Percentiles rank a stretch among this genome's conserved stretches.
phyloP scores from a whole-genome alignment of 345 rosid species.

The Murraya paniculata region DNA sequence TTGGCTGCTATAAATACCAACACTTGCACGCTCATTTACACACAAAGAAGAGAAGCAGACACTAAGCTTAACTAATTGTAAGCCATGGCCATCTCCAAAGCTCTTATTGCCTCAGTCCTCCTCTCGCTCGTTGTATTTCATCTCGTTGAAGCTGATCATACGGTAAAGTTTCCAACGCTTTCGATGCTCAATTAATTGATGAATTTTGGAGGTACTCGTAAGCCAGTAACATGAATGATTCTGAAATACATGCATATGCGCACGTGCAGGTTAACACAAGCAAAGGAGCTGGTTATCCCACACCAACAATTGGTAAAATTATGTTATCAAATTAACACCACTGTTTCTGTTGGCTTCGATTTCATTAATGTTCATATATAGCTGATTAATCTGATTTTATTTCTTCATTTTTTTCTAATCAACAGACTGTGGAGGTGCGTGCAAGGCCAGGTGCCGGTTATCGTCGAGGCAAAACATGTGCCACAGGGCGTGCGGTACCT shows the following conservation, averaged over 20 bases:
- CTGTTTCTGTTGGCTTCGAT: not conserved
- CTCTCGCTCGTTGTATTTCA: constrained; percentile 49
- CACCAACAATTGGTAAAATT: constrained; percentile 12
- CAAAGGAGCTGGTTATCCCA: not conserved
- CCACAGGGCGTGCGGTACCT: constrained; percentile 73
- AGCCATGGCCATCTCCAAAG: constrained; percentile 44
- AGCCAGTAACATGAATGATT: not conserved
- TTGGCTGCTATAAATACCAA: constrained; percentile 8
- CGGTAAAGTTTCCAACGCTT: constrained; percentile 11
- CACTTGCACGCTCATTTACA: not conserved
- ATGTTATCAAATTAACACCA: not conserved
- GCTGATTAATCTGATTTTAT: not conserved
- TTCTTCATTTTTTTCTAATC: too few relatives aligned
- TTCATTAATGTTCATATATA: not conserved
- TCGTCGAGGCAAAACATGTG: constrained; percentile 60
- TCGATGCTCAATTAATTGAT: not conserved
- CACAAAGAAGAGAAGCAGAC: not conserved
- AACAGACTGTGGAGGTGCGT: constrained; percentile 60
- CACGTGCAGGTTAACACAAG: constrained; percentile 6
- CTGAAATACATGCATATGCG: not conserved
- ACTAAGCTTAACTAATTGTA: too few relatives aligned
- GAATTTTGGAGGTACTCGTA: not conserved
- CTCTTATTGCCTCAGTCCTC: constrained; percentile 45
- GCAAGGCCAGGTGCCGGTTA: constrained; percentile 54
- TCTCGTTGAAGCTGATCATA: constrained; percentile 36